Conservation (phyloP, 441 rosid species). For the Adansonia madagascariensis region DNA sequence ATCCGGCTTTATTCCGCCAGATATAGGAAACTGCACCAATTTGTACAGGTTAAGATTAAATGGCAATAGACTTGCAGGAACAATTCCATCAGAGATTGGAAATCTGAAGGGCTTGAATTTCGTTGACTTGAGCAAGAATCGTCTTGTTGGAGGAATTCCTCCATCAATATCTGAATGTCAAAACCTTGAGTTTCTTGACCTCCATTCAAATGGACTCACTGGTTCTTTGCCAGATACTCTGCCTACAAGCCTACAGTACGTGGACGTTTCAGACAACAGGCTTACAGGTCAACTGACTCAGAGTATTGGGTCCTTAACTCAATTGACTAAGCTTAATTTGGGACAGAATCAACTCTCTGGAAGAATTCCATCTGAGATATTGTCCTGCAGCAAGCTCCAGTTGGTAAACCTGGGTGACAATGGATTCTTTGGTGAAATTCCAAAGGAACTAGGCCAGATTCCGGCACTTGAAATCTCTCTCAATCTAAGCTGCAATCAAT, state of each 20-base stretch:
- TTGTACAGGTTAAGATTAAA: conserved; percentile 56
- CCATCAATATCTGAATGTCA: conserved; percentile 56
- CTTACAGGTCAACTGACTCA: conserved; percentile 58
- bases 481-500: conserved; percentile 77
- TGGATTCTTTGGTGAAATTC: conserved; percentile 69
- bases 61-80: conserved; percentile 55
- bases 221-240: conserved; percentile 71
- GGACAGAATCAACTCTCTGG: conserved; percentile 71
- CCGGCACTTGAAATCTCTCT: conserved; percentile 81
- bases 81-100: conserved; percentile 64
- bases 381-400: conserved; percentile 71
- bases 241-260: conserved; percentile 67
- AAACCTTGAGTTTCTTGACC: conserved; percentile 77
- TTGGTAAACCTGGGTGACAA: conserved; percentile 77
- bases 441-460: conserved; percentile 70
- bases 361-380: conserved; percentile 69
- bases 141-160: conserved; percentile 56
- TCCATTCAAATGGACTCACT: conserved; percentile 76
- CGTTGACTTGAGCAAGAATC: conserved; percentile 57
- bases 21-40: conserved; percentile 61
- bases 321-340: conserved; percentile 76
- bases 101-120: conserved; percentile 53
- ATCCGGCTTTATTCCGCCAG: conserved; percentile 62
- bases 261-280: conserved; percentile 74
- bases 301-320: conserved; percentile 65